Conservation (phyloP, 805 yeast species). For the Candida mattraensis region DNA sequence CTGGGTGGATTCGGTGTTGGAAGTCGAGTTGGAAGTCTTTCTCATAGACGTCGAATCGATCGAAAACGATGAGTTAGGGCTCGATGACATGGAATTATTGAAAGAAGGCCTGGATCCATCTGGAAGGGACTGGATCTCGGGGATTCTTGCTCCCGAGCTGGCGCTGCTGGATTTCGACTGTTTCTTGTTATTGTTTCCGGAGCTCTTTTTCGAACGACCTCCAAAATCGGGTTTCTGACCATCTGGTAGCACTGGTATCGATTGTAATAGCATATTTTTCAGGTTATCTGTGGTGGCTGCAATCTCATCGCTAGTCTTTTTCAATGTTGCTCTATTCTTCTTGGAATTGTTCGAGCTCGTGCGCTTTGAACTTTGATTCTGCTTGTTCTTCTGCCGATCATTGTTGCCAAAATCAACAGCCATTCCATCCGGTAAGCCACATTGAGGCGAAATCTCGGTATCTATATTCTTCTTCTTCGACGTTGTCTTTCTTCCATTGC, state of each 20-base stretch:
- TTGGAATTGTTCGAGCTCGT: conserved; percentile 13
- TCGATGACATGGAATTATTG: conserved; percentile 12
- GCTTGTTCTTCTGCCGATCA: conserved; percentile 15
- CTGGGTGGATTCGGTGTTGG: conserved; percentile 17
- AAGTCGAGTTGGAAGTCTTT: conserved; percentile 14
- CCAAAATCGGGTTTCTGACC: conserved; percentile 25
- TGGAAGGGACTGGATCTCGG: conserved; percentile 16
- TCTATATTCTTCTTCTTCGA: conserved; percentile 38
- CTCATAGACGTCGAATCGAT: conserved; percentile 13
- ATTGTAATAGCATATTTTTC: conserved; percentile 20
- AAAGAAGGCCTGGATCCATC: conserved; percentile 20
- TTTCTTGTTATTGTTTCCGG: conserved; percentile 7
- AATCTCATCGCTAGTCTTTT: conserved; percentile 22
- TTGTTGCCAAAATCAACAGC: conserved; percentile 28
- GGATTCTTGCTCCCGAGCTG: conserved; percentile 5
- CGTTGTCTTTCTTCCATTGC: conserved; percentile 7
- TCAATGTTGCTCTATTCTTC: conserved; percentile 16
- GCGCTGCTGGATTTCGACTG: conserved; percentile 3
- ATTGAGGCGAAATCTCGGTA: conserved; percentile 32
- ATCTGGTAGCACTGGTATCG: conserved; percentile 22
- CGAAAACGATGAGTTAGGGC: conserved; percentile 19
- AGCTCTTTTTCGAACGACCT: conserved; percentile 10
- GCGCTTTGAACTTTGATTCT: conserved; percentile 15
- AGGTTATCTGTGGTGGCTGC: conserved; percentile 23
- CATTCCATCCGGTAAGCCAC: conserved; percentile 32